These are phyloP conservation scores for Phycomyces nitens DNA, from an alignment of 192 early-diverging fungal species.

Conservation along the genomic window DNA sequence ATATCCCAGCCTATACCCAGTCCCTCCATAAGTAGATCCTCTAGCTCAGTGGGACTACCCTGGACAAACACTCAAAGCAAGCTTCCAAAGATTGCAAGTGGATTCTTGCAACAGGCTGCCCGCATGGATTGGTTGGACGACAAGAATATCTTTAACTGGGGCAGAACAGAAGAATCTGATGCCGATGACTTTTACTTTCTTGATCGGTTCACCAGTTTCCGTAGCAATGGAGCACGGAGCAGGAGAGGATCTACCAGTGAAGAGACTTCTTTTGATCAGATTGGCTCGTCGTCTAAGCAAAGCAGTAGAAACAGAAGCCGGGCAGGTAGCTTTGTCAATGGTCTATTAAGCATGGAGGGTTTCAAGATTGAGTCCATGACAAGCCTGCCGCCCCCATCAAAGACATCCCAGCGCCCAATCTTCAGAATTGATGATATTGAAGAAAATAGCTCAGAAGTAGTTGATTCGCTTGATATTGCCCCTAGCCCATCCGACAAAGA, in stretches of 20 bases:
- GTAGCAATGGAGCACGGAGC: slow-evolving; percentile 26
- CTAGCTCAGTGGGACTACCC: slow-evolving; percentile 4
- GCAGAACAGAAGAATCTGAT: slow-evolving; percentile 46
- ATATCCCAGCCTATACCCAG: background rate
- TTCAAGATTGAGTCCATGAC: slow-evolving; percentile 53
- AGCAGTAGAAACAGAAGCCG: slow-evolving; percentile 41
- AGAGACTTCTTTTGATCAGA: too few species aligned
- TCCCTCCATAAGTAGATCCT: slow-evolving; percentile 10
- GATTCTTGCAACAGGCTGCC: slow-evolving; percentile 31
- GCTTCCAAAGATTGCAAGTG: slow-evolving; percentile 31
- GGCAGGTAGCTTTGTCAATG: slow-evolving; percentile 39
- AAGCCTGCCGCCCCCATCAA: slow-evolving; percentile 13
- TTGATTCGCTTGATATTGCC: too few species aligned
- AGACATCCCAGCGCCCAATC: slow-evolving; percentile 1
- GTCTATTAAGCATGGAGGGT: slow-evolving; percentile 21
- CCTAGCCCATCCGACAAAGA: too few species aligned
- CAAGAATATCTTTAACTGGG: slow-evolving; percentile 55
- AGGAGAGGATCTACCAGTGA: slow-evolving; percentile 32
- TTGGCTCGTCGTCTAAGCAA: slow-evolving; percentile 14
- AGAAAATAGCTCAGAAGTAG: background rate
- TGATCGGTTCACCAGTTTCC: slow-evolving; percentile 39
- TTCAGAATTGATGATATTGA: slow-evolving; percentile 28
- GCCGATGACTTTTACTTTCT: slow-evolving; percentile 54
- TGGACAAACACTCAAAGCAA: slow-evolving; percentile 19
- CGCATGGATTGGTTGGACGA: slow-evolving; percentile 52